Evolutionary conservation across 164 flowering plant species (phyloP), one percentile per base, ranked within the genome.

Genomic region (Umbilicus rupestris): DNA sequence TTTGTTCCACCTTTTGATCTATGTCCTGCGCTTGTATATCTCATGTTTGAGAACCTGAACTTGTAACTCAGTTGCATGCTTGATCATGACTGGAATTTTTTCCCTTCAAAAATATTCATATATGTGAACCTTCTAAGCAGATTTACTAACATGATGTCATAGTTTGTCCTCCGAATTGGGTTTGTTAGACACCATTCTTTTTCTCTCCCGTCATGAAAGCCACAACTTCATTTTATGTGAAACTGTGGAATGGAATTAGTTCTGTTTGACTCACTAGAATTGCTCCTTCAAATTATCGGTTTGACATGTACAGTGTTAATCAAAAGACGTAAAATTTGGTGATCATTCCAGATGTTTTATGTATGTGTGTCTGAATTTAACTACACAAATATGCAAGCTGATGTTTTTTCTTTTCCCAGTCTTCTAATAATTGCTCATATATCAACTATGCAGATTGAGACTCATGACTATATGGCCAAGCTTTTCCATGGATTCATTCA

Each of bases 381-480:
- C 44, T 41, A 6, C 9, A 10, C 44, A 41, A 41, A 10, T 3
- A 14, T 41, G 44, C 44, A 2, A 12, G 16, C 44, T 41, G 44
- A 41, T 5, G 6, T 3, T 41, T 41, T 3, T 41, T 35, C 37
- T 35, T 7, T 35, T 3, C 37, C 7, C 37, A 41, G 12, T 10
- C 44, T 7, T 41, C 44, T 10, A 41, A 41, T 10, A 41, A 14
- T 10, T 41, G 7, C 44, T 41, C 16, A 1, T 41, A 10, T 9
- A 41, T 50, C 28, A 8, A 1, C 28, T 20, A 9, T 78, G 81
- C 89, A 94, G 99, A 94, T 94, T 72, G 99, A 94, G 71, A 73
- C 96, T 67, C 99, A 89, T 82, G 99, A 94, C 75, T 91, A 94
- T 47, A 94, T 91, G 92, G 92, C 96, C 20, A 81, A 81, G 72